Percentiles rank a stretch among this genome's conserved stretches.
Conservation (phyloP, 2,329 filamentous ascomycete species). For the Exophiala alcalophila region DNA sequence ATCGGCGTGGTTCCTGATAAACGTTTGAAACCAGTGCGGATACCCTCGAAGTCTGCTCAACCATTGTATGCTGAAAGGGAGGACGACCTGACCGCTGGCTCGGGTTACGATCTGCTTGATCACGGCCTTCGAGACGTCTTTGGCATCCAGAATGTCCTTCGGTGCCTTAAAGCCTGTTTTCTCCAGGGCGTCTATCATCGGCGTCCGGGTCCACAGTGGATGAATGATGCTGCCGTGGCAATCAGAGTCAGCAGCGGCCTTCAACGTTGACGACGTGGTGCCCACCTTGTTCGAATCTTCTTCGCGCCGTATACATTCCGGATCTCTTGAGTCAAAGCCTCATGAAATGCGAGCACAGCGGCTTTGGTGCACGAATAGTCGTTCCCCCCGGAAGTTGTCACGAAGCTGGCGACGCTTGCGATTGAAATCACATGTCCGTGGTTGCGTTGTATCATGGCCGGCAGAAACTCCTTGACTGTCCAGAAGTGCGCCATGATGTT, state of each 20-base stretch:
- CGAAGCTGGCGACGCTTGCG: slow-evolving; percentile 60
- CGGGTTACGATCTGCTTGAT: slow-evolving; percentile 46
- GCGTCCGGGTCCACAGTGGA: slow-evolving; percentile 10
- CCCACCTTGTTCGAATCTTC: slow-evolving; percentile 7
- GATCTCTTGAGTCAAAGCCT: slow-evolving; percentile 41
- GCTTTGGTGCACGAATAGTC: slow-evolving; percentile 67
- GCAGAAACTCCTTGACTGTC: slow-evolving; percentile 63
- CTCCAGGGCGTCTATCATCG: slow-evolving; percentile 47
- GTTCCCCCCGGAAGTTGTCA: slow-evolving; percentile 59
- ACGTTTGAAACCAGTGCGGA: no score
- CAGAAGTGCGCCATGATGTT: slow-evolving; percentile 67
- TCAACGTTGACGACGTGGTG: slow-evolving; percentile 35
- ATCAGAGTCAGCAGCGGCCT: slow-evolving; percentile 54
- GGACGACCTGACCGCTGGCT: slow-evolving; percentile 12
- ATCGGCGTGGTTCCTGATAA: no score
- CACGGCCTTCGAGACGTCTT: slow-evolving; percentile 60
- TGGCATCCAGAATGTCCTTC: background rate
- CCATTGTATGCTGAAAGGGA: no score
- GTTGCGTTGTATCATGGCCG: slow-evolving; percentile 59
- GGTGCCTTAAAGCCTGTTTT: slow-evolving; percentile 56
- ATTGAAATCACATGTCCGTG: slow-evolving; percentile 73
- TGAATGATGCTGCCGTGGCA: slow-evolving; percentile 41
- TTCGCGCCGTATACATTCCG: background rate
- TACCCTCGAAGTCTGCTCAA: no score
- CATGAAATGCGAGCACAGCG: slow-evolving; percentile 64